Conservation (phyloP, 345 rosid species). For the Physaria fendleri region DNA sequence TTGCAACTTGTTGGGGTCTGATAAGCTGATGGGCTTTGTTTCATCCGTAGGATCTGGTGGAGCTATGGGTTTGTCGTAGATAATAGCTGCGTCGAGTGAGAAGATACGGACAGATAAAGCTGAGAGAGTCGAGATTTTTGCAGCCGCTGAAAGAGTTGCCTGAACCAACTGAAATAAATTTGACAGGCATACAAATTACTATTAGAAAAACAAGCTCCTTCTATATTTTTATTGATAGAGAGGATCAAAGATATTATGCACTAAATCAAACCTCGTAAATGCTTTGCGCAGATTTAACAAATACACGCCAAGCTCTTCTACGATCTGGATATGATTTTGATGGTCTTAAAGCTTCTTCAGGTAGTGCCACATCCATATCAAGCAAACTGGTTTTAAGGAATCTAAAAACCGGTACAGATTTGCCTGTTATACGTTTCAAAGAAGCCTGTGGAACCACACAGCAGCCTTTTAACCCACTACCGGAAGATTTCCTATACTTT, state of each 20-base stretch:
- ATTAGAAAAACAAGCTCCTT: background rate
- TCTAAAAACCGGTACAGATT: constrained; percentile 42
- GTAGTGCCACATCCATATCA: constrained; percentile 88
- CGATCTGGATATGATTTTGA: constrained; percentile 51
- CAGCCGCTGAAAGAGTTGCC: constrained; percentile 87
- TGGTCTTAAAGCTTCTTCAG: constrained; percentile 67
- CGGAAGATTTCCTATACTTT: constrained; percentile 36
- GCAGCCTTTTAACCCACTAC: constrained; percentile 29
- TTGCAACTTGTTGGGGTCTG: constrained; percentile 37
- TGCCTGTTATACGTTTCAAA: constrained; percentile 60
- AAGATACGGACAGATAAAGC: constrained; percentile 75
- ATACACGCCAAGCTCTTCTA: constrained; percentile 78
- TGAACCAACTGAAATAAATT: constrained; percentile 69
- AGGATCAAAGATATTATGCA: constrained; percentile 5
- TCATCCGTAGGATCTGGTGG: constrained; percentile 35
- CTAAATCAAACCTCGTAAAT: constrained; percentile 61
- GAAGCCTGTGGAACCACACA: constrained; percentile 80
- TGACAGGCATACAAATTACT: background rate
- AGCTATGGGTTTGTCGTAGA: constrained; percentile 47
- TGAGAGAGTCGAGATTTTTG: constrained; percentile 67
- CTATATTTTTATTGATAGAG: background rate
- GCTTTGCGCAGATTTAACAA: constrained; percentile 73
- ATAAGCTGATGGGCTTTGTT: constrained; percentile 31
- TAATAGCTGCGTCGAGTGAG: constrained; percentile 72
- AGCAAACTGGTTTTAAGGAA: constrained; percentile 71